Conservation (phyloP, 2,329 filamentous ascomycete genomes). For the Leptographium flavum region DNA sequence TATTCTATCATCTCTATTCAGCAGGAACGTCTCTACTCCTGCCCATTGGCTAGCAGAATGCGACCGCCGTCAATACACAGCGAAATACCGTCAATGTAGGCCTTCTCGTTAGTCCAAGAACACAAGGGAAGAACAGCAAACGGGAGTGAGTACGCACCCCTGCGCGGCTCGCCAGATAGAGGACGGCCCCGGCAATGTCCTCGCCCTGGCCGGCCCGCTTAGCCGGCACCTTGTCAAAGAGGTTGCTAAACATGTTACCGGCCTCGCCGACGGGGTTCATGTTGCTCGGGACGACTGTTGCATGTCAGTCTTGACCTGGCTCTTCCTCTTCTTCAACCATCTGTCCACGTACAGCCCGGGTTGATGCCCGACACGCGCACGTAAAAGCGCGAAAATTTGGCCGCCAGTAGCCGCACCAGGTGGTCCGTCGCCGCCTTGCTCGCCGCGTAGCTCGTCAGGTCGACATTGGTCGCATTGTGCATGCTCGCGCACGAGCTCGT, state of each 20-base stretch:
- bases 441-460: constrained; percentile 34
- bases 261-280: constrained; percentile 45
- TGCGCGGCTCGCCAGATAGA: constrained; percentile 28
- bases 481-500: constrained; percentile 29
- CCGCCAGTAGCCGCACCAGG: constrained; percentile 30
- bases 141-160: too few species aligned
- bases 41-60: constrained; percentile 9
- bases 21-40: constrained; percentile 2
- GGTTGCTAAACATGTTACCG: constrained; percentile 38
- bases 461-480: constrained; percentile 28
- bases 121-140: background rate
- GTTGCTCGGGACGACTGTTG: constrained; percentile 44
- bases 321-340: too few species aligned
- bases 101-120: background rate
- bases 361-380: constrained; percentile 21
- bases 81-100: constrained; percentile 7
- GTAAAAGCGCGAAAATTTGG: constrained; percentile 25
- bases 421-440: constrained; percentile 39
- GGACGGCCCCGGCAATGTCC: constrained; percentile 42
- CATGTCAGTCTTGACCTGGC: too few species aligned
- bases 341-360: constrained; percentile 9
- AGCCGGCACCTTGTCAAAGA: constrained; percentile 34
- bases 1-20: background rate
- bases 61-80: constrained; percentile 10
- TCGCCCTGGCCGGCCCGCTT: constrained; percentile 37